Evolutionary conservation across 164 flowering plant genomes (phyloP), one percentile per base, ranked within the genome.

Genomic region (Vitis riparia): DNA sequence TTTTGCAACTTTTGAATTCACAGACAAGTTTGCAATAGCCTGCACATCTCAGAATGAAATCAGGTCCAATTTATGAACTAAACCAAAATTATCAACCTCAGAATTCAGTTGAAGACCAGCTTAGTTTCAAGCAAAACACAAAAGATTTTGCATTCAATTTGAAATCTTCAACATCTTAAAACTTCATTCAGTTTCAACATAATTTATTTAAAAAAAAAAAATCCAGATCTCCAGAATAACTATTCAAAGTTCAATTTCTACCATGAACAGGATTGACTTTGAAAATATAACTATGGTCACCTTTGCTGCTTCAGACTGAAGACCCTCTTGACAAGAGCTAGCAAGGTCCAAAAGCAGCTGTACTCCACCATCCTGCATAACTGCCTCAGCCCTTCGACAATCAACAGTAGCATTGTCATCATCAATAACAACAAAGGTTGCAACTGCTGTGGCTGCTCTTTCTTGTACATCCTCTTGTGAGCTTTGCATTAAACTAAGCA

Each of bases 1-100:
- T 80, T 96, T 96, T 50, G 99, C 99, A 73, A 96, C 97, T 74
- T 84, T 87, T 49, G 88, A 71, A 86, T 96, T 89, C 73, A 93
- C 98, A 12, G 98, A 94, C 79, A 96, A 82, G 75, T 92, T 96
- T 79, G 99, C 99, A 63, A 93, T 88, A 59, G 99, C 99, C 98
- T 96, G 70, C 63, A 76, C 62, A 67, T 19, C 27, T 23, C 27
- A 23, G 8, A 11, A 11, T n/a, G 0, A 0, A 4, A 29, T 15
- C 2, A 23, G 27, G 27, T 23, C 27, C 27, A 23, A 23, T 23
- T 23, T 23, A 23, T 23, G 27, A 23, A 23, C 27, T 23, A 23
- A 23, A 23, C 27, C 27, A 23, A 66, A 66, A 17, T 15, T 8
- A 37, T 3, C 44, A 37, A 3, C 44, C 44, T 3, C 44, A 37